Base-by-base conservation (phyloP, 805 yeast species). In the Candida methanosorbosa region DNA sequence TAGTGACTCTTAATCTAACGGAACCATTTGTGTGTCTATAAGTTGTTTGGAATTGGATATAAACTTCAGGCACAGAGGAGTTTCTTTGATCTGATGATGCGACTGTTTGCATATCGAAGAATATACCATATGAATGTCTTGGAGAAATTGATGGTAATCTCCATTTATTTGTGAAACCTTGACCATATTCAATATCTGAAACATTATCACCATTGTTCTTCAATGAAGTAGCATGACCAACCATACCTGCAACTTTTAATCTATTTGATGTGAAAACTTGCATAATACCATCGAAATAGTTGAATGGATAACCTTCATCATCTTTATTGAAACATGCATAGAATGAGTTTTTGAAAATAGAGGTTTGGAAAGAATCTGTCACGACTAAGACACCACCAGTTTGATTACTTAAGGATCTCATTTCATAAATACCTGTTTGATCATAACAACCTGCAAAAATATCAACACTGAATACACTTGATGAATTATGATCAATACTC, bases 1-100 rank as follows among this genome's bases (percentile, higher is more conserved):
- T 92, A 17, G 98, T 90, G 24, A 92, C 97, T 48, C 97, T 75
- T 39, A 85, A 66, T 51, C 97, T 74, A 53, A 75, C 81, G 11
- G 90, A 72, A 38, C 98, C 98, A 20, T 88, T 79, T n/a, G 96
- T 72, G 62, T 92, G 97, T 64, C 92, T 94, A 62, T 92, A 92
- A 49, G 79, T 81, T 17, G 97, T 92, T 45, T 86, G 72, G 62
- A 81, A 90, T 63, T 92, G 99, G 28, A 60, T 58, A 33, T 56
- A 56, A 27, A 58, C 63, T 37, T 58, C 64, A 19, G 54, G 57
- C 27, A 56, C 64, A 16, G 54, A 52, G 2, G 58, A 47, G 29
- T 42, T 42, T 42, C 61, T 56, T 47, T 64, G 72, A 27, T 68
- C 70, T 36, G 61, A 59, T 27, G 67, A 60, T 4, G 72, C 66